These are phyloP conservation scores for Pythium monospermum DNA, from an alignment of 352 stramenopile genomes.

Conservation along the genomic window DNA sequence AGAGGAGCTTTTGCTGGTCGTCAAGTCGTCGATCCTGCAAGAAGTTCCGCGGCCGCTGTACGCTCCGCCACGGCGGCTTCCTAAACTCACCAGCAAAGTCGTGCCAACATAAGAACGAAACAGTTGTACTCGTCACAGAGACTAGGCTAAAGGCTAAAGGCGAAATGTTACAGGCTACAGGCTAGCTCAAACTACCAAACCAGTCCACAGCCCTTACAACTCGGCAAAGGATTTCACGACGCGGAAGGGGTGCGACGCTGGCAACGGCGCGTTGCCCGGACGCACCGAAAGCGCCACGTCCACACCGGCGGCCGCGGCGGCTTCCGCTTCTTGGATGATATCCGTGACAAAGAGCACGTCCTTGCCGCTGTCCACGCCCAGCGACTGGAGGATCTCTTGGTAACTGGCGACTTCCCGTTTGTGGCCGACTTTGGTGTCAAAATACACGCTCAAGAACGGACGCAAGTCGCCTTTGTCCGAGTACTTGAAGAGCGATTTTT, in stretches of 20 bases:
- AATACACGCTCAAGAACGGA: constrained; percentile 71
- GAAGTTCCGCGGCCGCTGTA: no score
- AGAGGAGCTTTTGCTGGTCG: no score
- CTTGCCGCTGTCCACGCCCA: constrained; percentile 70
- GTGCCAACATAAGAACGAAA: constrained; percentile 12
- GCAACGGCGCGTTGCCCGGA: constrained; percentile 80
- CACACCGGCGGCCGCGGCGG: constrained; percentile 61
- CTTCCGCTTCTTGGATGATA: constrained; percentile 79
- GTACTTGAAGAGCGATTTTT: constrained; percentile 86
- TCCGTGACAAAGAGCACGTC: constrained; percentile 89
- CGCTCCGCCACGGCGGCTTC: constrained; percentile 15
- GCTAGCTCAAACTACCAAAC: background rate
- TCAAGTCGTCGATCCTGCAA: no score
- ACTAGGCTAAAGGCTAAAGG: no score
- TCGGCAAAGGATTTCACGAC: constrained; percentile 60
- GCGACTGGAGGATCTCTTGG: constrained; percentile 72
- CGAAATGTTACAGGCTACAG: no score
- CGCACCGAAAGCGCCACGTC: constrained; percentile 74
- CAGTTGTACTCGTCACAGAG: background rate
- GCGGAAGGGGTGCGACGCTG: constrained; percentile 42
- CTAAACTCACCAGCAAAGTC: constrained; percentile 19
- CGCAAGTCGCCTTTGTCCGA: constrained; percentile 79
- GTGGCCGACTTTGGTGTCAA: constrained; percentile 79
- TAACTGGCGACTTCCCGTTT: constrained; percentile 75
- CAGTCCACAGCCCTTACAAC: no score